Conservation (phyloP, 2,329 filamentous ascomycete species). For the Fusarium temperatum region DNA sequence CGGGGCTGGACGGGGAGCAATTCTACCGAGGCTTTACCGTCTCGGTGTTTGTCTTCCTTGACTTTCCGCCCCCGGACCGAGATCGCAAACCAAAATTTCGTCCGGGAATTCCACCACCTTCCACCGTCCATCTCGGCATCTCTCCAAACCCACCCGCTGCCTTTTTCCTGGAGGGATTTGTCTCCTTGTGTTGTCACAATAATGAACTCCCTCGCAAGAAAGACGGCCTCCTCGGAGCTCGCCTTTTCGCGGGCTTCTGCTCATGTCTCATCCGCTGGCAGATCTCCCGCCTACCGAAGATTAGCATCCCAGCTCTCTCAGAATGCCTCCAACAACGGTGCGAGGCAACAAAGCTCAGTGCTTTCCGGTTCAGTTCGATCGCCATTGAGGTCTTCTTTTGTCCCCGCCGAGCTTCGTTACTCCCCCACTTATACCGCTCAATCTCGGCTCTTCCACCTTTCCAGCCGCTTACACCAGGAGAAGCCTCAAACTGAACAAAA, state of each 20-base stretch:
- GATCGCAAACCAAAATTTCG: constrained; percentile 53
- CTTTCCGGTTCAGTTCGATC: constrained; percentile 45
- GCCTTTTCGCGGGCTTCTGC: constrained; percentile 54
- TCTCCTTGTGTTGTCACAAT: constrained; percentile 42
- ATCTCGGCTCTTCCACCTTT: constrained; percentile 47
- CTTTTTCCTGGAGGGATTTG: constrained; percentile 44
- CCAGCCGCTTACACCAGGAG: constrained; percentile 43
- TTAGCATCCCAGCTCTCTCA: constrained; percentile 52
- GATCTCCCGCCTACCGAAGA: constrained; percentile 59
- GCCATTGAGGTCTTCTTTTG: constrained; percentile 58
- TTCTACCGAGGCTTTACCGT: constrained; percentile 48
- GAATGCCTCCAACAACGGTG: constrained; percentile 40
- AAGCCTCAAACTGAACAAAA: constrained; percentile 47
- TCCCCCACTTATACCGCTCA: constrained; percentile 45
- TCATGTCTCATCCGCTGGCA: constrained; percentile 51
- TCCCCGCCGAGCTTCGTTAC: constrained; percentile 47
- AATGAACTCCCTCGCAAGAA: constrained; percentile 60
- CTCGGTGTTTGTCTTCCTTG: constrained; percentile 45
- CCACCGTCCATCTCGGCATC: constrained; percentile 31
- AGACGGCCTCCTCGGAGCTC: constrained; percentile 53
- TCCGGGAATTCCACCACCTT: constrained; percentile 44
- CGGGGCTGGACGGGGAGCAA: neutral
- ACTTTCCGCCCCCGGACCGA: constrained; percentile 47
- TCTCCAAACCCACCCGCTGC: constrained; percentile 39
- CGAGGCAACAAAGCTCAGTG: constrained; percentile 40